Percentiles rank a stretch among this genome's conserved stretches.
These are phyloP conservation scores for Aspergillus novofumigatus DNA, from an alignment of 2,329 filamentous ascomycete genomes.

Conservation along the genomic window DNA sequence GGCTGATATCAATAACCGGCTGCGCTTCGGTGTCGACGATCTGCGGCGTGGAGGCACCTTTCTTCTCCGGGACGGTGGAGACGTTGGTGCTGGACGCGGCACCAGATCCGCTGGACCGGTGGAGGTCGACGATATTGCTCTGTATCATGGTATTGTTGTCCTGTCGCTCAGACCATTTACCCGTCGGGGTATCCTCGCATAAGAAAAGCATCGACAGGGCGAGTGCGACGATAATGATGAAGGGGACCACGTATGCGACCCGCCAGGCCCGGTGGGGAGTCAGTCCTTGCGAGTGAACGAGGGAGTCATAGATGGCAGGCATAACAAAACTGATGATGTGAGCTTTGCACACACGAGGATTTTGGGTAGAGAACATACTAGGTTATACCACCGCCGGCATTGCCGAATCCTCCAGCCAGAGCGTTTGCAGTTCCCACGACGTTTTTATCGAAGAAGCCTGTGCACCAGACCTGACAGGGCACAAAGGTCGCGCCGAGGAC, in stretches of 20 bases:
- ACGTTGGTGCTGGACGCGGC: constrained; percentile 21
- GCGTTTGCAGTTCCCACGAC: constrained; percentile 86
- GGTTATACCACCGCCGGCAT: constrained; percentile 82
- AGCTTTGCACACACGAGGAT: no score
- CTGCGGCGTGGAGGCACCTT: constrained; percentile 22
- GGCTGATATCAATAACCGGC: no score
- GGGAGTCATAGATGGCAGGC: constrained; percentile 80
- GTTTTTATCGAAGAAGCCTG: constrained; percentile 89
- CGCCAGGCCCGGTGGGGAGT: constrained; percentile 71
- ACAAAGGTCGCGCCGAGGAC: constrained; percentile 44
- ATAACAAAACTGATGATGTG: constrained; percentile 62
- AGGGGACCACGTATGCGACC: constrained; percentile 77
- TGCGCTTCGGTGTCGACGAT: constrained; percentile 37
- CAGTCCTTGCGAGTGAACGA: constrained; percentile 59
- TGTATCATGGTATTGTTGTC: constrained; percentile 34
- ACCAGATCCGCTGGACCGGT: constrained; percentile 16
- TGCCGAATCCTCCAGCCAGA: constrained; percentile 78
- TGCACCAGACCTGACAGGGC: constrained; percentile 83
- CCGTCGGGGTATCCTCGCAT: constrained; percentile 77
- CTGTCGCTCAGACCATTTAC: constrained; percentile 71
- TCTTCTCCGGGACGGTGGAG: constrained; percentile 28
- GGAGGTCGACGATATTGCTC: constrained; percentile 29
- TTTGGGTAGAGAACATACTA: constrained; percentile 45
- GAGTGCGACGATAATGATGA: constrained; percentile 66
- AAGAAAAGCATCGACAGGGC: constrained; percentile 65